phyloP scores from a whole-genome alignment of 2,329 filamentous ascomycete genomes.

The Colletotrichum salicis region DNA sequence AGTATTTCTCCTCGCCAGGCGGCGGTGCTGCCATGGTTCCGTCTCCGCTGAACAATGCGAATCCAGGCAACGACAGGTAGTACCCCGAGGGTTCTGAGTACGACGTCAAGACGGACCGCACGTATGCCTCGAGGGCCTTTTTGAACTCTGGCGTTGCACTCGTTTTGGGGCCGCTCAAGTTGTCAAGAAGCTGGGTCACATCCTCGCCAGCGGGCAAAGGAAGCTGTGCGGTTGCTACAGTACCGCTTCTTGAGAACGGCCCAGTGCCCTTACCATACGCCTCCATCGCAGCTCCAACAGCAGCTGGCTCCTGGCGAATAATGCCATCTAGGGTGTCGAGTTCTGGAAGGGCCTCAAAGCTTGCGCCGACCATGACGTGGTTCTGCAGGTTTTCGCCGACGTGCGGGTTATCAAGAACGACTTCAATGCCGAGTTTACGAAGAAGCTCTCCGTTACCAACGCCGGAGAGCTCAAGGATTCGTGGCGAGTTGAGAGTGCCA shows the following conservation, averaged over 20 bases:
- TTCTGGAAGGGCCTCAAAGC: conserved; percentile 39
- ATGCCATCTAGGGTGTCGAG: conserved; percentile 39
- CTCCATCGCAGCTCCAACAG: conserved; percentile 38
- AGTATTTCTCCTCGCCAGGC: conserved; percentile 51
- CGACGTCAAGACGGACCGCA: conserved; percentile 31
- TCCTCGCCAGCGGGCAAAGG: conserved; percentile 40
- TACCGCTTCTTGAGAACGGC: conserved; percentile 38
- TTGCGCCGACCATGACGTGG: conserved; percentile 40
- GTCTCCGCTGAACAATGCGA: conserved; percentile 32
- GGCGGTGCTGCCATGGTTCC: conserved; percentile 33
- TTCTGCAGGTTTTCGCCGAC: conserved; percentile 55
- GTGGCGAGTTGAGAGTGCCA: conserved; percentile 54
- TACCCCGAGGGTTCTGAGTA: conserved; percentile 33
- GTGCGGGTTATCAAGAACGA: conserved; percentile 46
- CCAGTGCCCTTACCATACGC: conserved; percentile 38
- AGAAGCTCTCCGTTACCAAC: conserved; percentile 50
- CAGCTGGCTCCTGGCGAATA: conserved; percentile 36
- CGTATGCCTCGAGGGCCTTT: conserved; percentile 25
- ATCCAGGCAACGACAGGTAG: conserved; percentile 35
- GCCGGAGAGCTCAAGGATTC: conserved; percentile 56
- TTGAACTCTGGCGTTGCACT: conserved; percentile 25
- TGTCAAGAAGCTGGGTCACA: conserved; percentile 43
- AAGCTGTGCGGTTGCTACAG: conserved; percentile 38
- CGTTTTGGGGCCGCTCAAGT: conserved; percentile 15
- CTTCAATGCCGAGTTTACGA: conserved; percentile 42